Percentiles rank a stretch among this genome's conserved stretches.
Evolutionary conservation across 768 basidiomycete genomes (phyloP).

Genomic region (Pleurotus eryngii): DNA sequence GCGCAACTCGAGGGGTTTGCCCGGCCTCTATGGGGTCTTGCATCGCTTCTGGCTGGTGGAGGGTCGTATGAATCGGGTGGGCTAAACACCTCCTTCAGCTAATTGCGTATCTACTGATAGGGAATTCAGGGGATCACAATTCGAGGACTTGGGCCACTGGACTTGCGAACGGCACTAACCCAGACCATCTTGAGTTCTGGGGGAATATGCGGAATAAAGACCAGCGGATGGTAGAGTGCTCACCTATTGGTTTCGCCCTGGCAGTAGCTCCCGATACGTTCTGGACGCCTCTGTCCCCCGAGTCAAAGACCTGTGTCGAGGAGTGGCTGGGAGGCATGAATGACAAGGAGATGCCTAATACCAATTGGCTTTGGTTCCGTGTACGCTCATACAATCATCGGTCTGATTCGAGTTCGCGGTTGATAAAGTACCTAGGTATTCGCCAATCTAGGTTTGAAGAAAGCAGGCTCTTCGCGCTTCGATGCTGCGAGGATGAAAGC

Average conservation of each 20-base stretch:
- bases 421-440: conserved; percentile 46
- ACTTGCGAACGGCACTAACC: conserved; percentile 67
- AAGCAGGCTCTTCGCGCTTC: conserved; percentile 55
- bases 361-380: conserved; percentile 83
- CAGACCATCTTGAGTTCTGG: conserved; percentile 68
- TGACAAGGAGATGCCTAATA: conserved; percentile 80
- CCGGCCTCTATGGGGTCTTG: conserved; percentile 73
- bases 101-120: not conserved
- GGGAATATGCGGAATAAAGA: conserved; percentile 71
- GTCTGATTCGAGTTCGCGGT: not conserved
- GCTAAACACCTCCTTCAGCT: not conserved
- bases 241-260: conserved; percentile 70
- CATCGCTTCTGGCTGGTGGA: conserved; percentile 63
- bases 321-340: conserved; percentile 74
- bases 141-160: conserved; percentile 51
- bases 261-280: conserved; percentile 62
- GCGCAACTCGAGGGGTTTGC: conserved; percentile 77
- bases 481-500: conserved; percentile 63
- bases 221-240: conserved; percentile 82
- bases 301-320: conserved; percentile 56
- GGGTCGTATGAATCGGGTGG: conserved; percentile 38
- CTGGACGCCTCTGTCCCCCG: conserved; percentile 55
- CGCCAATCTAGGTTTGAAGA: conserved; percentile 67
- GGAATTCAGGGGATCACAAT: not conserved
- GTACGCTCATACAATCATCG: conserved; percentile 24